phyloP scores from a whole-genome alignment of 192 early-diverging fungal species.

The Umbelopsis sp. region DNA sequence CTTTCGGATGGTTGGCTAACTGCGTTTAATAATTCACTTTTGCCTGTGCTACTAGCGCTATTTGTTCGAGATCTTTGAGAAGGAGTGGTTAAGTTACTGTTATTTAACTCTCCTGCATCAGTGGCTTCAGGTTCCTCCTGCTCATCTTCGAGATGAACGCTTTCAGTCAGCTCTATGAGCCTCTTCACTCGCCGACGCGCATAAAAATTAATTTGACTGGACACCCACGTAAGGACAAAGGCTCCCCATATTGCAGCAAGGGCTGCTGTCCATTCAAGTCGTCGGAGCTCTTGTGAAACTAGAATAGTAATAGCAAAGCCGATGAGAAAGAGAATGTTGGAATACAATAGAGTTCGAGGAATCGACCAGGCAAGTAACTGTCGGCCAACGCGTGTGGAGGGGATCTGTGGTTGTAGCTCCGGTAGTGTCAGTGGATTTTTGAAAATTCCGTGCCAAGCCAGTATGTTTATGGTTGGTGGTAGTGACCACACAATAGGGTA shows the following conservation, averaged over 20 bases:
- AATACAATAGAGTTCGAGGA: conserved; percentile 11
- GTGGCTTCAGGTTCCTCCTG: neutral
- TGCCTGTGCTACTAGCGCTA: neutral
- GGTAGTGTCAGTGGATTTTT: neutral
- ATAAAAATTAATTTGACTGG: conserved; percentile 23
- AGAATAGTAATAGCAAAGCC: neutral
- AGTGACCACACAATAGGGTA: conserved; percentile 22
- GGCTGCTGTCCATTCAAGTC: conserved; percentile 2
- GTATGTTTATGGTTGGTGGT: conserved; percentile 13
- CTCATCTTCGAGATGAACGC: neutral
- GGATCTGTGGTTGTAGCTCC: neutral
- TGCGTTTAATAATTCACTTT: neutral
- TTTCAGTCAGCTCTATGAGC: neutral
- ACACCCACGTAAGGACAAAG: conserved; percentile 20
- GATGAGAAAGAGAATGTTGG: conserved; percentile 13
- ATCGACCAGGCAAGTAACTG: conserved; percentile 18
- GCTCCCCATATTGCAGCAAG: conserved; percentile 17
- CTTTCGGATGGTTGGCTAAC: neutral
- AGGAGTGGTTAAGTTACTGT: neutral
- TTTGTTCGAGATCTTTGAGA: neutral
- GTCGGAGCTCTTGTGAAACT: conserved; percentile 2
- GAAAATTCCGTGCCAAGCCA: conserved; percentile 25
- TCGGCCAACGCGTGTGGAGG: neutral
- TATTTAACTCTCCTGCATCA: too few species aligned
- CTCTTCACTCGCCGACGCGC: conserved; percentile 16